Evolutionary conservation across 768 basidiomycete genomes (phyloP).

Genomic region (Fistulinella prunicolor): DNA sequence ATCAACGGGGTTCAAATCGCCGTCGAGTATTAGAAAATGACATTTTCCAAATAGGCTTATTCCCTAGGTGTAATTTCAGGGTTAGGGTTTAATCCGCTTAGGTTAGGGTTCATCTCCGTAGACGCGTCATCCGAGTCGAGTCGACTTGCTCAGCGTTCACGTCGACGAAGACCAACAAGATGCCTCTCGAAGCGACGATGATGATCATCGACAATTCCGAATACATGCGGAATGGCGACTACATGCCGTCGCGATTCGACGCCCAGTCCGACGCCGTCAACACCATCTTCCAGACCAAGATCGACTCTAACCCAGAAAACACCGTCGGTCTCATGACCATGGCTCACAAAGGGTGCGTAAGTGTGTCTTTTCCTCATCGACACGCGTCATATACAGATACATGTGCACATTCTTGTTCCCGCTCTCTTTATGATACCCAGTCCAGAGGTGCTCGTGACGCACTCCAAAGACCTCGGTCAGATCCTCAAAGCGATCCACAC

Average conservation of each 20-base stretch:
- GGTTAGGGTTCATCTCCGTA: conserved; percentile 11
- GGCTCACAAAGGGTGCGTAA: conserved; percentile 87
- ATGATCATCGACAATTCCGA: conserved; percentile 97
- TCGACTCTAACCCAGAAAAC: conserved; percentile 95
- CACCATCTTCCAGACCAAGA: conserved; percentile 88
- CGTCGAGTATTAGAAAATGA: no score
- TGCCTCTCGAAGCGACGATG: conserved; percentile 98
- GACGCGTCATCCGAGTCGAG: conserved; percentile 30
- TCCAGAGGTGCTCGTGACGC: conserved; percentile 94
- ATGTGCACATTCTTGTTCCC: neutral
- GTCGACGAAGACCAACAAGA: conserved; percentile 45
- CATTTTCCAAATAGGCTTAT: no score
- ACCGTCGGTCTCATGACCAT: conserved; percentile 98
- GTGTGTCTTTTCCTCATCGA: conserved; percentile 5
- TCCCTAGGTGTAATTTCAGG: no score
- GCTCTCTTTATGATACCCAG: no score
- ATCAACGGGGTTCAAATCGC: no score
- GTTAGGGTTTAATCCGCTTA: conserved; percentile 12
- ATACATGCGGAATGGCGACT: conserved; percentile 96
- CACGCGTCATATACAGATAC: neutral
- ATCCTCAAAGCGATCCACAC: conserved; percentile 77
- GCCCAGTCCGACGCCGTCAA: conserved; percentile 92
- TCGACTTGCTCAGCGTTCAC: no score
- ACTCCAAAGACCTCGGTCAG: conserved; percentile 93
- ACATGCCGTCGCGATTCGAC: conserved; percentile 79